Conservation (phyloP, 768 basidiomycete genomes). For the Russula dissimulans region DNA sequence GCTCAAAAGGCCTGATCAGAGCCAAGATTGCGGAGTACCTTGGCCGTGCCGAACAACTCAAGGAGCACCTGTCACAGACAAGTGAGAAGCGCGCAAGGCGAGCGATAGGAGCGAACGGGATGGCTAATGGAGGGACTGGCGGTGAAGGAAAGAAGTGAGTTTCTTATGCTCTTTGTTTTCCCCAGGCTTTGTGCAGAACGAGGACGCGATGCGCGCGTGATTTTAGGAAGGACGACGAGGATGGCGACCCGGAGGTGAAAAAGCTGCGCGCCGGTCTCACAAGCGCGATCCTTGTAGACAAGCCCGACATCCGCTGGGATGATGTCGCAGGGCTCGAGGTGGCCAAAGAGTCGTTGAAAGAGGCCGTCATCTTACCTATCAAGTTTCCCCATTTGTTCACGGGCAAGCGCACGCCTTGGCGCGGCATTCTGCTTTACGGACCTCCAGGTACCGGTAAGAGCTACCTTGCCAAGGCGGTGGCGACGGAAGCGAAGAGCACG, state of each 20-base stretch:
- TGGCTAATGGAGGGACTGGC: conserved; percentile 30
- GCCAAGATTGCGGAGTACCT: conserved; percentile 89
- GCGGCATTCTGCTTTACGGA: conserved; percentile 90
- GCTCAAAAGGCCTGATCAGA: conserved; percentile 77
- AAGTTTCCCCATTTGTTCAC: conserved; percentile 99
- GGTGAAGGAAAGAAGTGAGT: conserved; percentile 33
- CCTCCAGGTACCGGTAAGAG: conserved; percentile 98
- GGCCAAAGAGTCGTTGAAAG: conserved; percentile 93
- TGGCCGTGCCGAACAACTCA: conserved; percentile 82
- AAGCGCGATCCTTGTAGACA: conserved; percentile 85
- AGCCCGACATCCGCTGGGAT: conserved; percentile 95
- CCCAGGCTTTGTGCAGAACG: background rate
- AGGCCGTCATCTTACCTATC: conserved; percentile 98
- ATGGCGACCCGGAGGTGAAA: conserved; percentile 86
- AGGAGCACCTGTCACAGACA: conserved; percentile 61
- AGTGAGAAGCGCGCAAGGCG: conserved; percentile 55
- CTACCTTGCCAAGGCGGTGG: conserved; percentile 95
- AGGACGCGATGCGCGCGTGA: background rate
- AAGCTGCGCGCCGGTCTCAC: conserved; percentile 89
- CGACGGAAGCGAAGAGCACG: conserved; percentile 97
- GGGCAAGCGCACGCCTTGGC: conserved; percentile 96
- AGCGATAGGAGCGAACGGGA: conserved; percentile 43
- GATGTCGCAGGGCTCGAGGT: conserved; percentile 95
- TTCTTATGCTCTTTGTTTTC: background rate
- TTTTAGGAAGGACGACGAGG: conserved; percentile 38